Evolutionary conservation across 1,284 basidiomycete genomes (phyloP).

Genomic region (Sphaerobolus stellatus): DNA sequence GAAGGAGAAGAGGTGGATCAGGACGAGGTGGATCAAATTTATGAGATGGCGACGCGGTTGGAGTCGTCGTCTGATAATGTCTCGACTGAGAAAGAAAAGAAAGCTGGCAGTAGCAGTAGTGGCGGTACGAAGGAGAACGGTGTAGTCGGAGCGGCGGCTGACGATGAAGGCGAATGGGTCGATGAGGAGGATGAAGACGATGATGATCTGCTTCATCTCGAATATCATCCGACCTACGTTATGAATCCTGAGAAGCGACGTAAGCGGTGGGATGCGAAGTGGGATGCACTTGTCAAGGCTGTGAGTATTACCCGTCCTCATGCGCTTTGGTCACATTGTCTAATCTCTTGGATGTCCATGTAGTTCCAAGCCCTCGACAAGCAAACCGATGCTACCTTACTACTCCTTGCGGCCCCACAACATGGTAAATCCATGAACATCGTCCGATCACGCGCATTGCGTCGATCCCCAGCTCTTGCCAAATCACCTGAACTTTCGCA

Average conservation of each 20-base stretch:
- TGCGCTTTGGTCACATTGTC: conserved; percentile 14
- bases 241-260: conserved; percentile 63
- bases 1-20: conserved; percentile 40
- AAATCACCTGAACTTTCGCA: conserved; percentile 49
- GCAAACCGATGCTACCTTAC: conserved; percentile 74
- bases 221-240: conserved; percentile 72
- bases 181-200: conserved; percentile 57
- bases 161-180: conserved; percentile 64
- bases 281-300: conserved; percentile 69
- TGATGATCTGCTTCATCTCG: conserved; percentile 66
- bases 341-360: conserved; percentile 3
- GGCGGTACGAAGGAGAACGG: conserved; percentile 13
- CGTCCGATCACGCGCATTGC: conserved; percentile 64
- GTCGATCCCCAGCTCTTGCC: conserved; percentile 48
- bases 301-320: conserved; percentile 39
- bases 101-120: background rate
- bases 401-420: conserved; percentile 70
- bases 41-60: conserved; percentile 2
- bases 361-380: conserved; percentile 76
- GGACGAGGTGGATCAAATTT: conserved; percentile 1
- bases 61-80: conserved; percentile 3
- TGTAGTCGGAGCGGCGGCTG: conserved; percentile 27
- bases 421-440: conserved; percentile 63
- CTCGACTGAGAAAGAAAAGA: background rate
- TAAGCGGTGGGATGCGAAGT: conserved; percentile 67